Base-by-base conservation (phyloP, 2,329 filamentous ascomycete genomes). In the Aureobasidium sp. region DNA sequence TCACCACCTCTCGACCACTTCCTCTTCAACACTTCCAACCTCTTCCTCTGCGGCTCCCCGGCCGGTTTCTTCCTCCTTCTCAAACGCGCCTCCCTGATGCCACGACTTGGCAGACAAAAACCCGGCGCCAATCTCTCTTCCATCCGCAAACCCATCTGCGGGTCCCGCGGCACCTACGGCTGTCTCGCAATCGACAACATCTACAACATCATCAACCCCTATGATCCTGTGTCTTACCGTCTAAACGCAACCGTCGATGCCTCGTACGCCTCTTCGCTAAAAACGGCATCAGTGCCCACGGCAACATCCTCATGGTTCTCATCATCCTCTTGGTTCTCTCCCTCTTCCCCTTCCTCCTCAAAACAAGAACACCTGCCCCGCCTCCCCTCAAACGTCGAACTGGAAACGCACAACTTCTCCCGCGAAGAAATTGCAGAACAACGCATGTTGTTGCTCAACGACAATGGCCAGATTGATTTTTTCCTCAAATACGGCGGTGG, bases 401-500 rank as follows among this genome's bases (percentile, higher is more conserved):
- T 98, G 48, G 91, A 97, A 64, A 91, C 91, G 0, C 93, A 97
- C 65, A 87, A 98, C 67, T 98, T 98, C 66, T 86, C 86, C 0
- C 80, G 88, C 2, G 91, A 97, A 68, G 90, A 96, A 63, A 80
- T 95, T 50, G 91, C 90, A 0, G 93, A 97, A 72, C 89, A 85
- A 66, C 85, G 91, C 61, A 90, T 90, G 59, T 85, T 83, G 57
- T 68, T 95, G 6, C 79, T 98, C 3, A 98, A 98, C 61, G 93
- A 98, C 62, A 97, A 97, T 60, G 91, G 90, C 0, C 93, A 98
- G 70, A 84, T 98, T 35, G 93, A 98, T 67, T 98, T 83, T 69
- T 94, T 85, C 62, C 73, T 98, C 44, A 83, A 83, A 44, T 90
- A 88, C 6, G 87, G 89, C 0, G 86, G 88, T 1, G 93, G 93